Conservation (phyloP, 495 filamentous ascomycete genomes). For the Aspergillus funiculosus region DNA sequence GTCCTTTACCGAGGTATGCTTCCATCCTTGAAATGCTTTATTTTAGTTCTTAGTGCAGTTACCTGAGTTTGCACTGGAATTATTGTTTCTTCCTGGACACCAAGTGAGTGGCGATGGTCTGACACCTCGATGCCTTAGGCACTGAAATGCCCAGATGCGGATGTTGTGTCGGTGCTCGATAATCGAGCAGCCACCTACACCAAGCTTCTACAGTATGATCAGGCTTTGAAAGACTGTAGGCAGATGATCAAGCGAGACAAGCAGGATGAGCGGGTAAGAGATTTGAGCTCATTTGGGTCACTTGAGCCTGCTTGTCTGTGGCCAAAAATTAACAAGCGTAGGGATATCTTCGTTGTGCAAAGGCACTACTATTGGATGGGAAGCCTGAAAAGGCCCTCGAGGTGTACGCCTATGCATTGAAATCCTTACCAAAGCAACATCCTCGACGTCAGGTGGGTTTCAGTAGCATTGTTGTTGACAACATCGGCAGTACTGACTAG, state of each 20-base stretch:
- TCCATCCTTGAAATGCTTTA: slow-evolving; percentile 15
- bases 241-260: slow-evolving; percentile 52
- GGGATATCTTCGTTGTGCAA: slow-evolving; percentile 63
- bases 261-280: slow-evolving; percentile 42
- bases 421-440: slow-evolving; percentile 39
- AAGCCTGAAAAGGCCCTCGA: slow-evolving; percentile 49
- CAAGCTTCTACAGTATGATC: slow-evolving; percentile 48
- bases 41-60: not conserved
- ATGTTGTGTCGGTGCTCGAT: slow-evolving; percentile 46
- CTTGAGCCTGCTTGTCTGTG: not conserved
- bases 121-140: slow-evolving; percentile 26
- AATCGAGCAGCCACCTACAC: slow-evolving; percentile 56
- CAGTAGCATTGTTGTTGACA: not conserved
- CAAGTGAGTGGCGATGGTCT: not conserved
- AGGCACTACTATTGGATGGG: slow-evolving; percentile 51
- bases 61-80: not conserved
- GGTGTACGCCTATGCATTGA: slow-evolving; percentile 58
- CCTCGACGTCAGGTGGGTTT: slow-evolving; percentile 40
- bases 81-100: not conserved
- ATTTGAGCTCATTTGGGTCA: not conserved
- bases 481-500: slow-evolving; percentile 2
- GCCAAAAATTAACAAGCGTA: slow-evolving; percentile 14
- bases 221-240: slow-evolving; percentile 54
- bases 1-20: slow-evolving; percentile 39
- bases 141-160: slow-evolving; percentile 25